Evolutionary conservation across 164 flowering plant species (phyloP).

Genomic region (Aristolochia contorta): DNA sequence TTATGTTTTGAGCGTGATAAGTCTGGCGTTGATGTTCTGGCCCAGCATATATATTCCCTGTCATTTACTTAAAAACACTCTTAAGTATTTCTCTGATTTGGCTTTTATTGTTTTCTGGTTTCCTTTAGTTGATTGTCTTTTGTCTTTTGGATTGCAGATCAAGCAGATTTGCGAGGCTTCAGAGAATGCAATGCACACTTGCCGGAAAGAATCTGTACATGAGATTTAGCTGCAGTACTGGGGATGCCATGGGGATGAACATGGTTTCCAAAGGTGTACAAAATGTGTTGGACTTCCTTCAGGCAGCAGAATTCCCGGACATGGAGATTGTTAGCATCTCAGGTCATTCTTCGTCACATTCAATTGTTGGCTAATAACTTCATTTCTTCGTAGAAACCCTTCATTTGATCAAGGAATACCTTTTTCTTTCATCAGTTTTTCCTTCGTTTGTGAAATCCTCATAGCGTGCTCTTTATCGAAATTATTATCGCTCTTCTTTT

Average conservation of each 20-base stretch:
- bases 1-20: too few relatives aligned
- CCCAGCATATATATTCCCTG: too few relatives aligned
- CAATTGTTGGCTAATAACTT: background rate
- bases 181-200: constrained; percentile 53
- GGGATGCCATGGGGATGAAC: constrained; percentile 98
- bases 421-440: too few relatives aligned
- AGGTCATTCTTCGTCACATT: constrained; percentile 25
- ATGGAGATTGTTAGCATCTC: constrained; percentile 83
- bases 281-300: constrained; percentile 74
- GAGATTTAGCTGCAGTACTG: constrained; percentile 73
- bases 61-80: too few relatives aligned
- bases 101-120: background rate
- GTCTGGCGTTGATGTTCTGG: too few relatives aligned
- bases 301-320: constrained; percentile 53
- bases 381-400: too few relatives aligned
- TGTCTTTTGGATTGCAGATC: constrained; percentile 37
- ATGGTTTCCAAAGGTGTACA: constrained; percentile 94
- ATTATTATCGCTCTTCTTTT: too few relatives aligned
- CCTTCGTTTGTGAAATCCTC: too few relatives aligned
- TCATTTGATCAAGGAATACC: too few relatives aligned
- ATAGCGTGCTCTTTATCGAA: too few relatives aligned
- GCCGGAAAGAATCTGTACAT: constrained; percentile 73
- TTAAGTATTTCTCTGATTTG: too few relatives aligned
- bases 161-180: constrained; percentile 78
- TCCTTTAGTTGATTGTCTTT: background rate